Base-by-base conservation (phyloP, 2,329 filamentous ascomycete genomes). In the Aspergillus alliaceus region DNA sequence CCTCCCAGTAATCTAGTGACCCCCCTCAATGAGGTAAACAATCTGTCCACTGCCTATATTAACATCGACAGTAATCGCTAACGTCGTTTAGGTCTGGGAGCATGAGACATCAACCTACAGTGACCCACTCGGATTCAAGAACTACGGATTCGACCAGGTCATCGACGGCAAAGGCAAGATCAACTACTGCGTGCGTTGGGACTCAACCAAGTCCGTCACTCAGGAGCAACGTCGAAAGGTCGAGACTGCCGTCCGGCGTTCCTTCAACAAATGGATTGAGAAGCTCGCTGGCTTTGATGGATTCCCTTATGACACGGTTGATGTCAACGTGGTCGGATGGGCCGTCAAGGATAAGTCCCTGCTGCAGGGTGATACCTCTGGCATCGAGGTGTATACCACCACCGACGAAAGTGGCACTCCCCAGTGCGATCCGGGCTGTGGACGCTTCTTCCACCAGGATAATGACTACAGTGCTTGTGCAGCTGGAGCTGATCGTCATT, bases 101-200 rank as follows among this genome's bases (percentile, higher is more conserved):
- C 60, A 62, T 44, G 14, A 62, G 39, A 35, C 60, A 27, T 35
- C 51, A 0, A 62, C 60, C 11, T 62, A 62, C 53, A 51, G 15
- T 46, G 51, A 62, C 35, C 31, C 60, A 0, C 55, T 62, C 25
- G 58, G 56, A 12, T 62, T 62, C 53, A 32, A 52, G 2, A 62
- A 62, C 58, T 62, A 60, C 32, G 60, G 60, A 9, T 62, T 35
- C 47, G 60, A 62, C 48, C 60, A 62, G 20, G 60, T 62, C 0
- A 58, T 62, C 8, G 60, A 51, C 6, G 48, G 27, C 34, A 34
- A 48, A 3, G 58, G 60, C 4, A 58, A 60, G 14, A 62, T 62
- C 40, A 62, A 60, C 51, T 62, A 62, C 48, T 62, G 60, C 27
- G 60, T 62, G n/a, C 60, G 60, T 22, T 62, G 60, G 60, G 60